Percentiles rank a stretch among this genome's conserved stretches.
phyloP scores from a whole-genome alignment of 352 stramenopile genomes.

The Phytophthora melonis region DNA sequence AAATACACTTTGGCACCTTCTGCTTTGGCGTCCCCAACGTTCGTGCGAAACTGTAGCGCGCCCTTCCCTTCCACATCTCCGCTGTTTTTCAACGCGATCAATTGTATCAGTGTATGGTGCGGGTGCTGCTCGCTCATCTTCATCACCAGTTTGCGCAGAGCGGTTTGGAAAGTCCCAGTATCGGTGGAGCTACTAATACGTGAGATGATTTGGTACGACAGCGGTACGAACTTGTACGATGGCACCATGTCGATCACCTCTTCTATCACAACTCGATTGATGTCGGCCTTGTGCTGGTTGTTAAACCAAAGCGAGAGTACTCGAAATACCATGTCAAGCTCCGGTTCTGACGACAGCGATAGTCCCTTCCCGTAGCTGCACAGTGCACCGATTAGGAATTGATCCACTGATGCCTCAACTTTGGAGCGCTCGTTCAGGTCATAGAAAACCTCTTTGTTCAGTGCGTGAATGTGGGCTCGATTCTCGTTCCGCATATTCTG shows the following conservation, averaged over 20 bases:
- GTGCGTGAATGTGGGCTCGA: conserved; percentile 72
- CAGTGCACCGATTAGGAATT: conserved; percentile 91
- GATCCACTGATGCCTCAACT: conserved; percentile 85
- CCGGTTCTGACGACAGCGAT: conserved; percentile 58
- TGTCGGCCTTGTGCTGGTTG: conserved; percentile 78
- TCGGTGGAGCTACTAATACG: conserved; percentile 80
- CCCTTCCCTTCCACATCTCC: conserved; percentile 89
- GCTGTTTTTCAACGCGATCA: conserved; percentile 96
- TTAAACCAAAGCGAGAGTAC: conserved; percentile 96
- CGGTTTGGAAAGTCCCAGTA: conserved; percentile 77
- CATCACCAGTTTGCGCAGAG: conserved; percentile 90
- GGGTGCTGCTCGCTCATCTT: conserved; percentile 96
- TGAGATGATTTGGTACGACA: conserved; percentile 98
- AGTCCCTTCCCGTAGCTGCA: conserved; percentile 86
- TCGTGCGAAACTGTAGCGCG: conserved; percentile 77
- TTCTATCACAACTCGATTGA: conserved; percentile 88
- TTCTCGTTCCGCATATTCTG: conserved; percentile 64
- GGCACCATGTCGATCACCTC: conserved; percentile 85
- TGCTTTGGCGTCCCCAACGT: conserved; percentile 83
- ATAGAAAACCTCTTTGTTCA: conserved; percentile 90
- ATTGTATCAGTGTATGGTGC: conserved; percentile 96
- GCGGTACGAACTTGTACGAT: conserved; percentile 96
- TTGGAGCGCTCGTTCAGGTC: conserved; percentile 89
- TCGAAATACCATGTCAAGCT: conserved; percentile 93
- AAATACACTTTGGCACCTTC: conserved; percentile 72